These are phyloP conservation scores for Aspergillus glaucus DNA, from an alignment of 2,329 filamentous ascomycete species.

Conservation along the genomic window DNA sequence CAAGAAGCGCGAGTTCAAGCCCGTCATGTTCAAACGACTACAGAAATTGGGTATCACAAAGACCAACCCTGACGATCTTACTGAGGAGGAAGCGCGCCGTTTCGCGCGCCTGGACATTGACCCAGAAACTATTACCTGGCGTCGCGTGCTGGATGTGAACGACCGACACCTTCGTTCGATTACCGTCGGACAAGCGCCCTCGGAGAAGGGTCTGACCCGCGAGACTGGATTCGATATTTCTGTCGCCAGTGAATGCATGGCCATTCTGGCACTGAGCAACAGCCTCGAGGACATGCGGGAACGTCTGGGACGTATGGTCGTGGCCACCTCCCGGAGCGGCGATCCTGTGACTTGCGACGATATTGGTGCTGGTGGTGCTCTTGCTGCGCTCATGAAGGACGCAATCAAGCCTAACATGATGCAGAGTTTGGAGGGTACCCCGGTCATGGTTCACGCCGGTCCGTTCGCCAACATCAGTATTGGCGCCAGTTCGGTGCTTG, in stretches of 20 bases:
- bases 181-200: constrained; percentile 79
- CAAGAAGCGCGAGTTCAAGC: constrained; percentile 77
- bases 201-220: constrained; percentile 81
- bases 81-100: constrained; percentile 75
- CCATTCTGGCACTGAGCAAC: constrained; percentile 89
- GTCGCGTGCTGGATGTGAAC: constrained; percentile 92
- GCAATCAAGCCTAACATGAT: constrained; percentile 98
- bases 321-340: constrained; percentile 76
- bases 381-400: constrained; percentile 94
- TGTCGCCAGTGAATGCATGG: constrained; percentile 97
- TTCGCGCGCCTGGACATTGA: constrained; percentile 97
- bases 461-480: constrained; percentile 99
- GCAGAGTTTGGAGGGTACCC: constrained; percentile 95
- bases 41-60: constrained; percentile 96
- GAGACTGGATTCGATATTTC: constrained; percentile 97
- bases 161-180: constrained; percentile 87
- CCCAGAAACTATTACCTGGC: constrained; percentile 94
- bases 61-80: constrained; percentile 85
- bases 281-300: constrained; percentile 83
- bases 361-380: constrained; percentile 81
- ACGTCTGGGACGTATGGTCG: constrained; percentile 89
- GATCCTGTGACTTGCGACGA: constrained; percentile 96
- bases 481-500: constrained; percentile 89
- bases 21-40: constrained; percentile 85
- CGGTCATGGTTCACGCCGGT: constrained; percentile 94